Base-by-base conservation (phyloP, 176 grass and related monocot genomes). In the Microstegium vimineum region DNA sequence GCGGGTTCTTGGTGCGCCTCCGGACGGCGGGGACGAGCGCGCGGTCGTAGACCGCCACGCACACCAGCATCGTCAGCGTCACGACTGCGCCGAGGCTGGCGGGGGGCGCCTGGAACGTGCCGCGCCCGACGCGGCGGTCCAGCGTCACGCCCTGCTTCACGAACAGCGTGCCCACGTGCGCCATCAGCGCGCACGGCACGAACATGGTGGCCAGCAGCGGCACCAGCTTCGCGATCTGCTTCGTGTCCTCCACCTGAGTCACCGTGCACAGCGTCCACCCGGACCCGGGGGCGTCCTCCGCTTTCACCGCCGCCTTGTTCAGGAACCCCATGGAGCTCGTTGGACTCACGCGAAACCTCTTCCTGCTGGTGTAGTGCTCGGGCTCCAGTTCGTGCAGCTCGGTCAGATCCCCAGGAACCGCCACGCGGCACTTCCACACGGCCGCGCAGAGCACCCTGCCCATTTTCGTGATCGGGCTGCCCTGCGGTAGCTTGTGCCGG, bases 161-260 rank as follows among this genome's bases (percentile, higher is more conserved):
- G 59, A 88, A 98, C 26, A 98, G 92, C 71, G 90, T 98, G 30
- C 68, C 83, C 31, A 65, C 69, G 86, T 98, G 90, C 64, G 95
- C 92, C 42, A 90, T 57, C 52, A 95, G 69, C 30, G 85, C 87
- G 86, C 84, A 95, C 23, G 92, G 95, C 62, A 98, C 77, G 63
- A 93, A 87, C 82, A 93, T 68, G 45, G 84, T 64, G 54, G 70
- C 40, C 0, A 98, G 85, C 59, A 98, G 68, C 20, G 92, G 92
- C 61, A 98, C 31, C n/a, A 93, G 73, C 62, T 20, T 81, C 0
- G 87, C 51, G 8, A 98, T 93, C 81, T 88, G 90, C 82, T 98
- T 93, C 49, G 92, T 90, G 81, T 97, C 94, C 74, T 94, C 89
- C 26, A 94, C 92, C 34, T 97, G 13, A 8, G 89, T 94, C 43